Evolutionary conservation across 2,329 filamentous ascomycete genomes (phyloP), one percentile per base, ranked within the genome.

Genomic region (Fusarium coicis): DNA sequence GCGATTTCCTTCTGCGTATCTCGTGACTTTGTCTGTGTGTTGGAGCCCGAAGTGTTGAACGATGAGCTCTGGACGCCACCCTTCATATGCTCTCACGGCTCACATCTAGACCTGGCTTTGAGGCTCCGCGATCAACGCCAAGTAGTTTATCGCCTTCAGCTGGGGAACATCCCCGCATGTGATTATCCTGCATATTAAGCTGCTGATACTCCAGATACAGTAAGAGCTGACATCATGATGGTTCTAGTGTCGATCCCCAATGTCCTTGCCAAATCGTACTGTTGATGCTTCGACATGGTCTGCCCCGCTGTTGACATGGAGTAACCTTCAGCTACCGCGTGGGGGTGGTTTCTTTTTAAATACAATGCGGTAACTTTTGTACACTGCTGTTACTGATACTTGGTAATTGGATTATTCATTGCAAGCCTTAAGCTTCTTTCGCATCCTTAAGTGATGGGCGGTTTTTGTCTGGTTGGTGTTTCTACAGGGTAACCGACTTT

Each of bases 221-320:
- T 71, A 68, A 74, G 53, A 74, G 61, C 59, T 68, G 70, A 63
- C 61, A 70, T 68, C 70, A 74, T 66, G 49, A 68, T 42, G 32
- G 62, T 46, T 43, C 40, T 59, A 74, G 57, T 68, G 70, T 63
- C 62, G 70, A 74, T 73, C 67, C 28, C 15, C 39, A 63, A 62
- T 56, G 66, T 67, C 47, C 30, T 52, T 56, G 66, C 44, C 46
- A 54, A 49, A 69, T 72, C 50, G 32, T 43, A 46, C 46, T 53
- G n/a, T 23, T 19, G 44, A 58, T 58, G 32, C 21, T 44, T 63
- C 39, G 30, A 32, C 40, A 21, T 53, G 30, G 37, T 37, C 36
- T 44, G 32, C 57, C 32, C 59, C 11, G 19, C 30, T n/a, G 26
- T 36, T 37, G 39, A 26, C n/a, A n/a, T 47, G 23, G 16, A 61